Percentiles rank a stretch among this genome's conserved stretches.
phyloP scores from a whole-genome alignment of 164 flowering plant genomes.

The Vitis rupestris region DNA sequence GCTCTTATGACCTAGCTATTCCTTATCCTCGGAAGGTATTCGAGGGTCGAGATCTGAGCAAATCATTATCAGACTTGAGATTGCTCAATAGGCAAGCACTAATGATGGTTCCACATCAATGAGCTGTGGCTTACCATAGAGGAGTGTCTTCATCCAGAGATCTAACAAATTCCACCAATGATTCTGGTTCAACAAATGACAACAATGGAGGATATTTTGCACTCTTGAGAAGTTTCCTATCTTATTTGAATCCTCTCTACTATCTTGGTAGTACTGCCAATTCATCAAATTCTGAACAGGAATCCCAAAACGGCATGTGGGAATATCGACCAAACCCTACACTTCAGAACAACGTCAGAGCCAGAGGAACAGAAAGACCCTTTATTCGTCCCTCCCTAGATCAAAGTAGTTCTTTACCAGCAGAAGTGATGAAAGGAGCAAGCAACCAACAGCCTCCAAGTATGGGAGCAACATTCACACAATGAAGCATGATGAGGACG shows the following conservation, averaged over 20 bases:
- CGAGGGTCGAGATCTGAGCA: conserved; percentile 56
- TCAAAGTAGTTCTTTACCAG: conserved; percentile 15
- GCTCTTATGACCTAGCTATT: conserved; percentile 70
- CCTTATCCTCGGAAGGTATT: conserved; percentile 88
- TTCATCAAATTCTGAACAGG: too few relatives aligned
- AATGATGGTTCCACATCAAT: conserved; percentile 59
- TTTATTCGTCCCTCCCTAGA: conserved; percentile 19
- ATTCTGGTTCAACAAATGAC: conserved; percentile 25
- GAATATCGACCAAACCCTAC: conserved; percentile 30
- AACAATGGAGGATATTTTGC: conserved; percentile 55
- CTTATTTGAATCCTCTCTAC: too few relatives aligned
- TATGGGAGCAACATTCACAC: conserved; percentile 79
- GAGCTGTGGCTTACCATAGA: conserved; percentile 13
- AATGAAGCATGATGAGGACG: conserved; percentile 69
- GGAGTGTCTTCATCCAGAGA: conserved; percentile 23
- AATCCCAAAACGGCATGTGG: too few relatives aligned
- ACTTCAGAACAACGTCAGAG: conserved; percentile 23
- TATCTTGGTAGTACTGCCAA: too few relatives aligned
- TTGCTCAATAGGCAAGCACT: conserved; percentile 68
- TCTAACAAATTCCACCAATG: conserved; percentile 15
- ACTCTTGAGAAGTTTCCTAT: conserved; percentile 27
- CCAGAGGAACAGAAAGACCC: conserved; percentile 21
- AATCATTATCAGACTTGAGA: conserved; percentile 60
- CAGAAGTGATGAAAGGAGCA: conserved; percentile 30
- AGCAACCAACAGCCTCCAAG: conserved; percentile 32